Base-by-base conservation (phyloP, 371 early-diverging fungal genomes). In the Lichtheimia corymbifera region DNA sequence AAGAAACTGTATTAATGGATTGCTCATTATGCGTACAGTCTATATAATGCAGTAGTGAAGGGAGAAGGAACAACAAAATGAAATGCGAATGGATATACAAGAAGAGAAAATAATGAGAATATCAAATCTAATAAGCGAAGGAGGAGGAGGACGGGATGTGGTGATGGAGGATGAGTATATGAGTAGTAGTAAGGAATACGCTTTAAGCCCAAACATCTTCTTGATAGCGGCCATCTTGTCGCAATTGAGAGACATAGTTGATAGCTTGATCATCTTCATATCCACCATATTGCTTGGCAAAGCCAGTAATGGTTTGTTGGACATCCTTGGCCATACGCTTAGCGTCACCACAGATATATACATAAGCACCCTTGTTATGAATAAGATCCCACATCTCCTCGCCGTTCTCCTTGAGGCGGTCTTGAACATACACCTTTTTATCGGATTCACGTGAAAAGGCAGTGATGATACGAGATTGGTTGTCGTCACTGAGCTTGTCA, bases 301-400 rank as follows among this genome's bases (percentile, higher is more conserved):
- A 80, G 27, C 84, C 70, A 1, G 81, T 71, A 40, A 96, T 70
- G 11, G 79, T 75, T n/a, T 68, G 54, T 54, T 88, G 76, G 13
- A 97, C 97, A 61, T 96, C 96, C 57, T 85, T 83, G 17, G 95
- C 97, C 97, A 97, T 97, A 63, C 83, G 73, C 76, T 91, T 94
- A 55, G 94, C 97, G 72, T 97, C 97, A 57, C 96, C 96, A 67
- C 95, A 94, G 61, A 97, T 89, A 63, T 94, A 97, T 52, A 93
- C 73, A 71, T 86, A 85, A 0, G 88, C 94, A 20, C 82, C 73
- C 5, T 60, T 25, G 42, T 72, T 74, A 53, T 82, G 69, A 43
- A 95, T 63, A 60, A 91, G 59, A 28, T 88, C 77, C 91, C 91
- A 93, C 24, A 93, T 73, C 57, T 77, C 66, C 15, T 73, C 73